Conservation (phyloP, 225 moss, liverwort and hornwort genomes). For the Sphagnum tenellum region DNA sequence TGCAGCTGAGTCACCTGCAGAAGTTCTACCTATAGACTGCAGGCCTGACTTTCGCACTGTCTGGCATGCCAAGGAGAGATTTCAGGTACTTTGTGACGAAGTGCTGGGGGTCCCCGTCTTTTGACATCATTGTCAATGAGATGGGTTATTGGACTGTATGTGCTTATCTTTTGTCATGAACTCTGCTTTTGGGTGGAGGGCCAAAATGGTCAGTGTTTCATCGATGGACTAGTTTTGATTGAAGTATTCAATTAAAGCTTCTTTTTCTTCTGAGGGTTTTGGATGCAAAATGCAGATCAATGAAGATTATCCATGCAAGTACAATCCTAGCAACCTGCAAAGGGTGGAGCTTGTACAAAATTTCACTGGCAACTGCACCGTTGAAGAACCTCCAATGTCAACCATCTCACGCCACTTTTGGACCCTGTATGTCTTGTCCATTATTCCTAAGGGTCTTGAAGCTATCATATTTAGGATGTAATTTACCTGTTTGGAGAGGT, state of each 20-base stretch:
- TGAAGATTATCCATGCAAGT: constrained; percentile 43
- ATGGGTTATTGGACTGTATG: no score
- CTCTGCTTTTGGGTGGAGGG: no score
- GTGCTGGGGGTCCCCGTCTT: background rate
- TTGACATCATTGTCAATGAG: no score
- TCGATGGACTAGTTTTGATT: no score
- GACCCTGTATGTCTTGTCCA: constrained; percentile 26
- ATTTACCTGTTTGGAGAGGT: no score
- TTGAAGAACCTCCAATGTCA: constrained; percentile 15
- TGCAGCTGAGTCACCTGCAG: constrained; percentile 33
- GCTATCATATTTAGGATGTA: no score
- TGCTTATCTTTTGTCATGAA: no score
- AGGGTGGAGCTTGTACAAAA: constrained; percentile 33
- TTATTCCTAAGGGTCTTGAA: background rate
- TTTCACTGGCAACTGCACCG: constrained; percentile 20
- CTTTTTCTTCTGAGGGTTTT: background rate
- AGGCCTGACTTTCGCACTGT: constrained; percentile 44
- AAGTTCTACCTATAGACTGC: constrained; percentile 31
- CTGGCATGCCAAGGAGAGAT: constrained; percentile 38
- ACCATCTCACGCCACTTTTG: constrained; percentile 25
- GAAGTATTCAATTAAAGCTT: background rate
- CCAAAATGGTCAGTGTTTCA: no score
- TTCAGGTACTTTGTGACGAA: constrained; percentile 20
- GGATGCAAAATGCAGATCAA: constrained; percentile 43
- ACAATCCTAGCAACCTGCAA: constrained; percentile 28